Conservation (phyloP, 2,329 filamentous ascomycete genomes). For the Phaeosphaeria sp. region DNA sequence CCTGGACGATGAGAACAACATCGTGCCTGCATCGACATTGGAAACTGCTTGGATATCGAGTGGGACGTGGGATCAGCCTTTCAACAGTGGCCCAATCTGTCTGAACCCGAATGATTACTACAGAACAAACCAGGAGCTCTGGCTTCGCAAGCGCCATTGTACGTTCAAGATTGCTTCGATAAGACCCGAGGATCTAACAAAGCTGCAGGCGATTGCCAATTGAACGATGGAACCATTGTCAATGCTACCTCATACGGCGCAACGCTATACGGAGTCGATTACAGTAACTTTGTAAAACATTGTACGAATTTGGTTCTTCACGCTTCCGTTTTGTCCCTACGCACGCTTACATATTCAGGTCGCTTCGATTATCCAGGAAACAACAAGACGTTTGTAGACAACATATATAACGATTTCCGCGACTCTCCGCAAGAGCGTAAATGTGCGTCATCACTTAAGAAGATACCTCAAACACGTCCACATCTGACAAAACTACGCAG, state of each 20-base stretch:
- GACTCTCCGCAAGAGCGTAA: neutral
- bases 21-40: conserved; percentile 31
- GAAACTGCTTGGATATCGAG: conserved; percentile 3
- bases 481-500: neutral
- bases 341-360: neutral
- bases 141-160: neutral
- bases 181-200: neutral
- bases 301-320: conserved; percentile 4
- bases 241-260: neutral
- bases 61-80: conserved; percentile 20
- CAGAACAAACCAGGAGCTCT: neutral
- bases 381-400: neutral
- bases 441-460: neutral
- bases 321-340: neutral
- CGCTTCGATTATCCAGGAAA: conserved; percentile 11
- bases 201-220: conserved; percentile 25
- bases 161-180: neutral
- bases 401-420: neutral
- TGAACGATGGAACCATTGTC: conserved; percentile 27
- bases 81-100: conserved; percentile 14
- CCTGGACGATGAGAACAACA: conserved; percentile 30
- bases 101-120: neutral
- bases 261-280: neutral
- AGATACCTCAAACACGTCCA: no score
- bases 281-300: conserved; percentile 5